phyloP scores from a whole-genome alignment of 495 filamentous ascomycete genomes.

The Penicillium steckii region DNA sequence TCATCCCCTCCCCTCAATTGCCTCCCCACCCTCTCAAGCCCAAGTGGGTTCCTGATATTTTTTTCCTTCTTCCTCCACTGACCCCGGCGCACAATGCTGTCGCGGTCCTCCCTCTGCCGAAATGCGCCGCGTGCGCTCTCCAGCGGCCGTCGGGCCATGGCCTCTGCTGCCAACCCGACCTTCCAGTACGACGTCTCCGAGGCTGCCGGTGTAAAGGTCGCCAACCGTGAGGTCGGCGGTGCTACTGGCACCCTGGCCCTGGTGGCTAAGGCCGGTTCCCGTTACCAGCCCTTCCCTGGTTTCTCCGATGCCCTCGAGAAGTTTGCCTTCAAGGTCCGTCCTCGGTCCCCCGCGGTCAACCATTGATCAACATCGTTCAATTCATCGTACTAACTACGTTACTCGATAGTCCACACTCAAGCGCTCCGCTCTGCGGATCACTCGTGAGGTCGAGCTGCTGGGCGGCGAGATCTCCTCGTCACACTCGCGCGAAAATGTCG shows the following conservation, averaged over 20 bases:
- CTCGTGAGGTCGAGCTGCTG: constrained; percentile 90
- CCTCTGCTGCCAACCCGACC: constrained; percentile 74
- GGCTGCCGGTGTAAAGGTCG: constrained; percentile 83
- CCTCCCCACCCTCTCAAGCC: constrained; percentile 29
- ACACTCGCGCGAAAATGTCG: constrained; percentile 89
- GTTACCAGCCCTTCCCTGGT: constrained; percentile 86
- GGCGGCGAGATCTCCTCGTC: constrained; percentile 80
- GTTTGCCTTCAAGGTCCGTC: constrained; percentile 92
- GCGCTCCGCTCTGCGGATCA: constrained; percentile 86
- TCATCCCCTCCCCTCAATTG: constrained; percentile 42
- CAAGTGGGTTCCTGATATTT: constrained; percentile 31
- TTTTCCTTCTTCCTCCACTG: constrained; percentile 28
- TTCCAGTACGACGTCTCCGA: constrained; percentile 88
- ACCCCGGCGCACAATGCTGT: constrained; percentile 69
- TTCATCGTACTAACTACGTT: constrained; percentile 1
- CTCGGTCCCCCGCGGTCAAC: constrained; percentile 6
- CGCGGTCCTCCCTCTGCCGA: constrained; percentile 74
- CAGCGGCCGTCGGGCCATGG: constrained; percentile 68
- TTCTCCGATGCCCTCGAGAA: constrained; percentile 85
- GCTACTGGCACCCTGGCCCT: constrained; percentile 87
- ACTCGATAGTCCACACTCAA: constrained; percentile 71
- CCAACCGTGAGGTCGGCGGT: constrained; percentile 80
- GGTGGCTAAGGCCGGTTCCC: constrained; percentile 87
- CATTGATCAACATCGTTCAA: constrained; percentile 18
- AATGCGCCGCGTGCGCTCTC: constrained; percentile 71